These are phyloP conservation scores for Acorus gramineus DNA, from an alignment of 106 monocot genomes.

Conservation along the genomic window DNA sequence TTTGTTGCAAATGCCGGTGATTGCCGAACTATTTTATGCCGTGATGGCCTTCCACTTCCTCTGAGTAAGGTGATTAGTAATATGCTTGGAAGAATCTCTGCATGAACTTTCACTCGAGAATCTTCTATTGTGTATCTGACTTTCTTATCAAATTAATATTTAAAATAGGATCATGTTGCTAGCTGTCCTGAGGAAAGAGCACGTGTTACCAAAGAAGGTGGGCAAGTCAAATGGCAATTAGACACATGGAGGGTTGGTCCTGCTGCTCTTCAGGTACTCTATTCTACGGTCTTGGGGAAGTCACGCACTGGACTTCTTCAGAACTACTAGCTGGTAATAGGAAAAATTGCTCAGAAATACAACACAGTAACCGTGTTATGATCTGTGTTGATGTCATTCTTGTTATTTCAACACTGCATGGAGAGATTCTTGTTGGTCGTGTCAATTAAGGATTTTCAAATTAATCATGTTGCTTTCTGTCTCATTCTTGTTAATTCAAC, in stretches of 20 bases:
- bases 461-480: too few species aligned
- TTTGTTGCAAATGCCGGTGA: slow-evolving; percentile 98
- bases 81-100: neutral
- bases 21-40: slow-evolving; percentile 78
- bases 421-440: too few species aligned
- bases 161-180: slow-evolving; percentile 78
- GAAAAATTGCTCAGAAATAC: too few species aligned
- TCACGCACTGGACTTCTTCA: too few species aligned
- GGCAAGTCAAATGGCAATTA: slow-evolving; percentile 89
- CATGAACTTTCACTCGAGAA: too few species aligned
- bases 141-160: neutral
- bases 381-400: too few species aligned
- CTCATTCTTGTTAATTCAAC: too few species aligned
- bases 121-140: too few species aligned
- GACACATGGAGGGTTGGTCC: slow-evolving; percentile 93
- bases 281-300: neutral
- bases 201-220: slow-evolving; percentile 58
- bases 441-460: too few species aligned
- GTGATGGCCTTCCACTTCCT: slow-evolving; percentile 52
- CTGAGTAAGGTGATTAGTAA: slow-evolving; percentile 53
- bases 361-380: too few species aligned
- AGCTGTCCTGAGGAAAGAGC: slow-evolving; percentile 73
- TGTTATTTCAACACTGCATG: too few species aligned
- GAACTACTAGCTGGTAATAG: too few species aligned
- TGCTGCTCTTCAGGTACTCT: slow-evolving; percentile 82